These are phyloP conservation scores for Spathaspora sp. DNA, from an alignment of 805 yeast genomes.

Conservation along the genomic window DNA sequence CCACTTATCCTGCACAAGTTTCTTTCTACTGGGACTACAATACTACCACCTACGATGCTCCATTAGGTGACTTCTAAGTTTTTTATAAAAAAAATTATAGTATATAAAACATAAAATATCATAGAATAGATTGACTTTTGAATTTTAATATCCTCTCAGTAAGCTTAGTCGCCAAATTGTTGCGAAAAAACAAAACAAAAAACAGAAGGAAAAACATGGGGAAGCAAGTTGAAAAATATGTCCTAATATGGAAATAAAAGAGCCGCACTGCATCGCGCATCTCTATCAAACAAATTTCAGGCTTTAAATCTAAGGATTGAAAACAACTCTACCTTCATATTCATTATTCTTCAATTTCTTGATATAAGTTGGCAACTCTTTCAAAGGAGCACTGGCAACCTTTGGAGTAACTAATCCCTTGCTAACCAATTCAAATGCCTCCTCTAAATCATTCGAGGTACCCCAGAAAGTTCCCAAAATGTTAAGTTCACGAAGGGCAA, in stretches of 20 bases:
- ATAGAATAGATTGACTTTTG: not conserved
- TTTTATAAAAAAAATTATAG: not conserved
- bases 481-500: constrained; percentile 40
- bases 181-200: not conserved
- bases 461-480: constrained; percentile 43
- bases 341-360: constrained; percentile 33
- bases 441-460: constrained; percentile 37
- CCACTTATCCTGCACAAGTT: constrained; percentile 20
- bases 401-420: constrained; percentile 38
- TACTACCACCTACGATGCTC: constrained; percentile 5
- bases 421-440: constrained; percentile 37
- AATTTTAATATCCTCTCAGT: not conserved
- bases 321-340: constrained; percentile 10
- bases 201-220: not conserved
- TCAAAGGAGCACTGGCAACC: constrained; percentile 24
- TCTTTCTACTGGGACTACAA: constrained; percentile 43
- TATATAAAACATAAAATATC: not conserved
- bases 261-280: too few species aligned
- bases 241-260: not conserved
- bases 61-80: constrained; percentile 6
- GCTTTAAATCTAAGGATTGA: constrained; percentile 1
- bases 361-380: constrained; percentile 32
- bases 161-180: not conserved
- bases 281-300: too few species aligned
- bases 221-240: too few species aligned